A percentile compares a stretch with the other conserved stretches of the same genome.
Evolutionary conservation across 2,329 filamentous ascomycete genomes (phyloP).

Genomic region (Sporothrix protearum): DNA sequence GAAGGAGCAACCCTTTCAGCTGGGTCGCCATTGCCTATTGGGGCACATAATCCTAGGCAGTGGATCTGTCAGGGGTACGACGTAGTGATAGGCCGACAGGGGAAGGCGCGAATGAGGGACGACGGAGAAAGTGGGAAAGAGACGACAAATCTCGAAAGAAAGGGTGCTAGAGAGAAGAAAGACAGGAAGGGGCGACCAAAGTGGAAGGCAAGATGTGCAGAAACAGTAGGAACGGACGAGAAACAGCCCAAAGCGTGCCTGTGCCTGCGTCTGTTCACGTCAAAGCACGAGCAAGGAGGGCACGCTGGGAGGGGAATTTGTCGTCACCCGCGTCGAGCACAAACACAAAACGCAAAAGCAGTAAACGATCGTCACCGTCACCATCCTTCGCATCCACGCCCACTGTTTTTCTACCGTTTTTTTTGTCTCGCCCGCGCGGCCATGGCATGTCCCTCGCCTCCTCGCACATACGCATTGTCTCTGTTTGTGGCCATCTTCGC

Average conservation of each 20-base stretch:
- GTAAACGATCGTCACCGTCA: neutral
- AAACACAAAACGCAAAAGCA: conserved; percentile 10
- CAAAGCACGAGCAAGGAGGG: neutral
- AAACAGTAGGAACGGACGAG: neutral
- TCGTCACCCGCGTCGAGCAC: neutral
- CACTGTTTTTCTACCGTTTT: neutral
- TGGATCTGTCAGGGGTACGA: conserved; percentile 2
- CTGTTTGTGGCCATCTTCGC: neutral
- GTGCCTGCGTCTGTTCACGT: neutral
- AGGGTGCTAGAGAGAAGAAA: neutral
- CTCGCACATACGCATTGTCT: neutral
- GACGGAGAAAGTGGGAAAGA: neutral
- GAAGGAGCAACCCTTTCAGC: conserved; percentile 18
- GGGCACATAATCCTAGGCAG: neutral
- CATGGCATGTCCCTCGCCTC: conserved; percentile 17
- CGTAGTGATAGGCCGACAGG: neutral
- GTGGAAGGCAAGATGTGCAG: neutral
- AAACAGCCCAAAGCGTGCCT: neutral
- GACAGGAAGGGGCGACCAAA: neutral
- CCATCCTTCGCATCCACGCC: neutral
- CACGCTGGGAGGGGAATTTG: neutral
- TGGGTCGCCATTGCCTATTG: conserved; percentile 13
- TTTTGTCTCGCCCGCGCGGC: neutral
- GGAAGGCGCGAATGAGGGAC: conserved; percentile 1
- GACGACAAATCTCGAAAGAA: neutral